phyloP scores from a whole-genome alignment of 805 yeast species.

The Isabelozyma gotoi region DNA sequence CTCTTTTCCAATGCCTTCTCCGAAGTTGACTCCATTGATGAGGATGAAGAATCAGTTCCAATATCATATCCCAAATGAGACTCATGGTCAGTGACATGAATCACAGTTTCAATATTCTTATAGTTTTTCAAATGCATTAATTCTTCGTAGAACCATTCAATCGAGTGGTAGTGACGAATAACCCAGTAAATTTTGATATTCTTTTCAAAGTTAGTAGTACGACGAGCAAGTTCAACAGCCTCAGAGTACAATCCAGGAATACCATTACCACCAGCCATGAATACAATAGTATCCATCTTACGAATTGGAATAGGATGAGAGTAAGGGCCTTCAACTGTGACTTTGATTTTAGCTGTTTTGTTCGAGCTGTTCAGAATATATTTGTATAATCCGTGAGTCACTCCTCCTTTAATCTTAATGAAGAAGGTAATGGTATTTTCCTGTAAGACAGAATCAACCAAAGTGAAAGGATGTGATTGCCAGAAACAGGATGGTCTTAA shows the following conservation, averaged over 20 bases:
- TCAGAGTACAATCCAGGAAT: constrained; percentile 38
- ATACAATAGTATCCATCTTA: constrained; percentile 11
- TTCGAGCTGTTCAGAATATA: constrained; percentile 30
- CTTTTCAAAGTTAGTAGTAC: constrained; percentile 7
- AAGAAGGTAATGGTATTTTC: constrained; percentile 42
- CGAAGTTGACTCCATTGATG: background rate
- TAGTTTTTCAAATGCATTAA: constrained; percentile 27
- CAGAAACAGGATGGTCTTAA: constrained; percentile 40
- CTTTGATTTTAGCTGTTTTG: constrained; percentile 26
- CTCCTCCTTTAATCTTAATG: constrained; percentile 40
- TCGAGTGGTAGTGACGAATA: constrained; percentile 36
- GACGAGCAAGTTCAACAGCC: constrained; percentile 25
- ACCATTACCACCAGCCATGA: constrained; percentile 42
- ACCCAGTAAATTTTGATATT: constrained; percentile 36
- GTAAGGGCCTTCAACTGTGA: constrained; percentile 41
- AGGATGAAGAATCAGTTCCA: background rate
- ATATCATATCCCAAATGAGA: constrained; percentile 2
- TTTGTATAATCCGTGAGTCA: constrained; percentile 35
- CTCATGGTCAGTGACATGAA: constrained; percentile 41
- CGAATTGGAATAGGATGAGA: constrained; percentile 28
- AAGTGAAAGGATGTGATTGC: constrained; percentile 48
- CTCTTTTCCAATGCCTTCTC: constrained; percentile 2
- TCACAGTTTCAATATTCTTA: constrained; percentile 34
- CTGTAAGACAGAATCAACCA: constrained; percentile 20
- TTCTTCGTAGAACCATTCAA: constrained; percentile 41